Evolutionary conservation across 257 asterid species (phyloP).

Genomic region (Solanum neorickii): DNA sequence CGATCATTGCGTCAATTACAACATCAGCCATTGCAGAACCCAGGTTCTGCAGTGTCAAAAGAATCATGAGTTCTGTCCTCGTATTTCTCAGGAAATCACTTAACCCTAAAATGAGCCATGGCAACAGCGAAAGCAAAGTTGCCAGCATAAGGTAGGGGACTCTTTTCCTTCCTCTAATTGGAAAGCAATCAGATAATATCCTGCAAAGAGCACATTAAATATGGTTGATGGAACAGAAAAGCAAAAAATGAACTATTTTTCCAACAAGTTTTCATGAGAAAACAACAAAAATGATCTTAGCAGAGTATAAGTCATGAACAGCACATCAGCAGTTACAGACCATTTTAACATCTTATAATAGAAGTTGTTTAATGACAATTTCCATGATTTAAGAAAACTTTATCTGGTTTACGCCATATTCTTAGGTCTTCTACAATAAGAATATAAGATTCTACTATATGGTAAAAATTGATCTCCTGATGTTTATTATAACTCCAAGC

Average conservation of each 20-base stretch:
- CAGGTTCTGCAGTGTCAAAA: slow-evolving; percentile 75
- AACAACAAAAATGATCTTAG: neutral
- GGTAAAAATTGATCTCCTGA: neutral
- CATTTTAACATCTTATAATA: neutral
- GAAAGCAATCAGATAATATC: slow-evolving; percentile 81
- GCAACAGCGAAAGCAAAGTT: slow-evolving; percentile 67
- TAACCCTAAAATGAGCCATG: slow-evolving; percentile 71
- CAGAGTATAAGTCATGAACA: neutral
- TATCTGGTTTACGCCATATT: neutral
- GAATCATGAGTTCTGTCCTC: slow-evolving; percentile 59
- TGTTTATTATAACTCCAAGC: neutral
- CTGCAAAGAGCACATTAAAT: slow-evolving; percentile 33
- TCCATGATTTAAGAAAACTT: neutral
- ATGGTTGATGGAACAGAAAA: neutral
- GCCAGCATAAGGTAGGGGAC: slow-evolving; percentile 73
- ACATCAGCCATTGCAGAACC: slow-evolving; percentile 99
- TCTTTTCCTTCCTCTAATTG: slow-evolving; percentile 81
- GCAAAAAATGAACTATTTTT: neutral
- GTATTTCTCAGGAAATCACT: slow-evolving; percentile 46
- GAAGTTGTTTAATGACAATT: neutral
- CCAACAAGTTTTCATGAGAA: neutral
- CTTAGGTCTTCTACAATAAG: neutral
- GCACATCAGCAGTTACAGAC: neutral
- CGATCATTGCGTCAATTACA: slow-evolving; percentile 97
- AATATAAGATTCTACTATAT: neutral